phyloP scores from a whole-genome alignment of 805 yeast genomes.

The Candida fluviatilis region DNA sequence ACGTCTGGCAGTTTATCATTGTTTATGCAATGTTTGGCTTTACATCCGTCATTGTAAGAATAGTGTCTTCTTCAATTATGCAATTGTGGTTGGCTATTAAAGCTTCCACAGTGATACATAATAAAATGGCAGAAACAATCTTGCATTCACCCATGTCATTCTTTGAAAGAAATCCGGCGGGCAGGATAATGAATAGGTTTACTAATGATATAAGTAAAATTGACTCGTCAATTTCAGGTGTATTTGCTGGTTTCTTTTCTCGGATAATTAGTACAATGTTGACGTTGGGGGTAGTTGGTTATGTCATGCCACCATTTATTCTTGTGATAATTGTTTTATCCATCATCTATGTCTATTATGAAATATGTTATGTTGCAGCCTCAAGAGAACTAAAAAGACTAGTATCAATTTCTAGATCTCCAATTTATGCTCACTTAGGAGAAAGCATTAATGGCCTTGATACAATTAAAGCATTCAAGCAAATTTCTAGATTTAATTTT shows the following conservation, averaged over 20 bases:
- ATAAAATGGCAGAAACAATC: slow-evolving; percentile 51
- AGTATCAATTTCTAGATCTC: slow-evolving; percentile 64
- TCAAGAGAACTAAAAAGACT: slow-evolving; percentile 78
- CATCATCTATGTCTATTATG: slow-evolving; percentile 64
- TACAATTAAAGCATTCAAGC: slow-evolving; percentile 77
- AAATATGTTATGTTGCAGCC: slow-evolving; percentile 60
- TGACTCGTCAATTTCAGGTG: slow-evolving; percentile 54
- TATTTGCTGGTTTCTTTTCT: slow-evolving; percentile 45
- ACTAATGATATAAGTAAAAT: slow-evolving; percentile 57
- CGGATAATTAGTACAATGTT: slow-evolving; percentile 42
- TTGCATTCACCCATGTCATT: slow-evolving; percentile 60
- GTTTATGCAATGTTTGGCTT: slow-evolving; percentile 56
- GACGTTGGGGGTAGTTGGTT: slow-evolving; percentile 49
- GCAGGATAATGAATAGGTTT: slow-evolving; percentile 62
- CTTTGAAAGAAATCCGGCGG: slow-evolving; percentile 67
- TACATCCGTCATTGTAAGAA: slow-evolving; percentile 44
- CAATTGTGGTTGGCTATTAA: slow-evolving; percentile 52
- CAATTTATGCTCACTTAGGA: slow-evolving; percentile 77
- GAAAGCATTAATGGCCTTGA: slow-evolving; percentile 76
- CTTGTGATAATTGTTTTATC: slow-evolving; percentile 44
- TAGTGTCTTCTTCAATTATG: slow-evolving; percentile 44
- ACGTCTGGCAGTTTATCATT: slow-evolving; percentile 45
- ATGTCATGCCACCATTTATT: slow-evolving; percentile 52
- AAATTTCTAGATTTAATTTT: slow-evolving; percentile 55
- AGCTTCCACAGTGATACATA: slow-evolving; percentile 54